These are phyloP conservation scores for Fonsecaea multimorphosa DNA, from an alignment of 2,329 filamentous ascomycete species.

Conservation along the genomic window DNA sequence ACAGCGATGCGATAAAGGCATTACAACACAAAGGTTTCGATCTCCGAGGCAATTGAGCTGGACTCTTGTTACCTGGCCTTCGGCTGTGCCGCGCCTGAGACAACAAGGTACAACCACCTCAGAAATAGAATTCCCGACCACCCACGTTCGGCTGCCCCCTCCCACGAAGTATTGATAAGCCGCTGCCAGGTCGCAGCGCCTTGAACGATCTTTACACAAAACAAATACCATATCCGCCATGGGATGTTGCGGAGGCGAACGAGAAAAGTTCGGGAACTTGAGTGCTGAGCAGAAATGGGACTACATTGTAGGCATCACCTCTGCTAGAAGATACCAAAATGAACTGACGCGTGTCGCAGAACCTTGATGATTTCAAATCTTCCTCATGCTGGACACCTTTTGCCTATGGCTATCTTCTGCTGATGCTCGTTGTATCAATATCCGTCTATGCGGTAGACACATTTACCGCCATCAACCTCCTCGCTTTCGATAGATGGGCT, in stretches of 20 bases:
- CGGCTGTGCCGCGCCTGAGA: constrained; percentile 36
- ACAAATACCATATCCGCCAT: constrained; percentile 55
- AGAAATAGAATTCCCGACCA: constrained; percentile 15
- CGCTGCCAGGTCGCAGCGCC: constrained; percentile 36
- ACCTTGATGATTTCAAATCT: constrained; percentile 78
- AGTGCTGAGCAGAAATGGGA: constrained; percentile 91
- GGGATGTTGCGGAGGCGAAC: constrained; percentile 67
- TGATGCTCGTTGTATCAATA: constrained; percentile 77
- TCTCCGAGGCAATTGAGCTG: constrained; percentile 37
- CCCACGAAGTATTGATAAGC: constrained; percentile 19
- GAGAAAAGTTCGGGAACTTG: constrained; percentile 67
- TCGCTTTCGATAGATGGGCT: constrained; percentile 88
- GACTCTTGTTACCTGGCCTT: constrained; percentile 37
- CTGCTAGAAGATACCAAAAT: background rate
- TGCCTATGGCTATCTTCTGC: constrained; percentile 84
- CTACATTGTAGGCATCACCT: constrained; percentile 71
- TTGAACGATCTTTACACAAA: constrained; percentile 15
- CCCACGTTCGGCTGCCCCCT: constrained; percentile 21
- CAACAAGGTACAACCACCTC: constrained; percentile 1
- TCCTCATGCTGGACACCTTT: constrained; percentile 76
- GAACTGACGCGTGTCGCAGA: constrained; percentile 46
- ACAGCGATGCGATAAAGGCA: constrained; percentile 34
- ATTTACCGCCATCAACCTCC: constrained; percentile 89
- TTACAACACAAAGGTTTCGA: constrained; percentile 17
- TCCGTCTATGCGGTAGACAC: constrained; percentile 89